Evolutionary conservation across 345 rosid genomes (phyloP).

Genomic region (Acer campestre): DNA sequence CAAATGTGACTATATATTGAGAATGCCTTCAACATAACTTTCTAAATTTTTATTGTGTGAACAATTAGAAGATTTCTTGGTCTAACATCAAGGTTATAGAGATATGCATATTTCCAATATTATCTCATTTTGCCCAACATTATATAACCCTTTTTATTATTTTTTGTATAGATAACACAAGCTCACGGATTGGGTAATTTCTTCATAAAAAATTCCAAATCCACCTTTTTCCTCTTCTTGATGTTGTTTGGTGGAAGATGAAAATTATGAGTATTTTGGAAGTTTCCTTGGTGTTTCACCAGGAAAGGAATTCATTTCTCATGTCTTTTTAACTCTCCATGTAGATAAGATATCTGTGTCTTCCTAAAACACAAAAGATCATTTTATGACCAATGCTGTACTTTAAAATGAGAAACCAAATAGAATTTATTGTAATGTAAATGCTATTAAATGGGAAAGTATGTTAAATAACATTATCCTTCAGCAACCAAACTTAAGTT

Average conservation of each 20-base stretch:
- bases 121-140: not conserved
- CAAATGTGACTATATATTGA: not conserved
- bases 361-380: not conserved
- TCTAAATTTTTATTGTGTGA: not conserved
- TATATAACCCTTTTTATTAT: too few relatives aligned
- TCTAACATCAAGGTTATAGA: not conserved
- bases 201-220: not conserved
- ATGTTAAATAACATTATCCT: not conserved
- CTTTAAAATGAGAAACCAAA: not conserved
- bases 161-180: too few relatives aligned
- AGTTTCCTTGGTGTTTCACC: too few relatives aligned
- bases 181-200: too few relatives aligned
- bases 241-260: not conserved
- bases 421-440: not conserved
- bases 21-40: not conserved
- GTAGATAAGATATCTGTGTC: not conserved
- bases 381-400: not conserved
- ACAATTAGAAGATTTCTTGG: conserved; percentile 2
- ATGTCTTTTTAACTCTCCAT: not conserved
- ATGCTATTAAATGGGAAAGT: not conserved
- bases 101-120: not conserved
- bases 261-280: not conserved
- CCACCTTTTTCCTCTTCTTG: not conserved
- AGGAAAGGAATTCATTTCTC: not conserved
- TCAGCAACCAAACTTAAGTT: not conserved